phyloP scores from a whole-genome alignment of 73 alveolate genomes.

The Paraurostyla sp. region DNA sequence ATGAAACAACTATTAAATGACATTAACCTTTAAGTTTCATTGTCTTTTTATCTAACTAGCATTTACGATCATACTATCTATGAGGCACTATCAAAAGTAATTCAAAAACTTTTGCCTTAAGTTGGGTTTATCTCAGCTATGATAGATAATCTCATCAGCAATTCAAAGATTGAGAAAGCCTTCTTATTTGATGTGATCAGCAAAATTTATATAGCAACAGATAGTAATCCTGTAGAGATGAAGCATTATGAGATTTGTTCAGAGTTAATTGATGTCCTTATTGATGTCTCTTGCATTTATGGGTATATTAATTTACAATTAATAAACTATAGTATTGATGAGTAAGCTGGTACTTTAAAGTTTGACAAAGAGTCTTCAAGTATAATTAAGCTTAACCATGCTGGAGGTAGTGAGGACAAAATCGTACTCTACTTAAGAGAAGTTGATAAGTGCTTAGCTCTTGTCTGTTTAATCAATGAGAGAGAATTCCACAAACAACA shows the following conservation, averaged over 20 bases:
- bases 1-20: constrained; percentile 78
- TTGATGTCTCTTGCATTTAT: constrained; percentile 95
- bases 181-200: constrained; percentile 95
- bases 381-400: constrained; percentile 69
- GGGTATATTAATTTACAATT: constrained; percentile 65
- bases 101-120: constrained; percentile 93
- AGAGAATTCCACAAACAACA: constrained; percentile 86
- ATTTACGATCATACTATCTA: constrained; percentile 94
- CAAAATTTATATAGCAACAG: constrained; percentile 97
- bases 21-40: constrained; percentile 65
- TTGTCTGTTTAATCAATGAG: constrained; percentile 88
- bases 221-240: constrained; percentile 85
- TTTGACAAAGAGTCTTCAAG: constrained; percentile 79
- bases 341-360: constrained; percentile 58
- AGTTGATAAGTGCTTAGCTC: constrained; percentile 74
- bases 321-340: constrained; percentile 18
- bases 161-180: constrained; percentile 95
- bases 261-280: constrained; percentile 96
- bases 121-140: constrained; percentile 81
- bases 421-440: constrained; percentile 70
- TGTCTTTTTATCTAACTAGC: constrained; percentile 88
- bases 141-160: constrained; percentile 84
- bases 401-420: constrained; percentile 73
- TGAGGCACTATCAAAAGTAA: constrained; percentile 94
- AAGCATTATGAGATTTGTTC: constrained; percentile 95